Evolutionary conservation across 164 flowering plant genomes (phyloP).

Genomic region (Vitis riparia): DNA sequence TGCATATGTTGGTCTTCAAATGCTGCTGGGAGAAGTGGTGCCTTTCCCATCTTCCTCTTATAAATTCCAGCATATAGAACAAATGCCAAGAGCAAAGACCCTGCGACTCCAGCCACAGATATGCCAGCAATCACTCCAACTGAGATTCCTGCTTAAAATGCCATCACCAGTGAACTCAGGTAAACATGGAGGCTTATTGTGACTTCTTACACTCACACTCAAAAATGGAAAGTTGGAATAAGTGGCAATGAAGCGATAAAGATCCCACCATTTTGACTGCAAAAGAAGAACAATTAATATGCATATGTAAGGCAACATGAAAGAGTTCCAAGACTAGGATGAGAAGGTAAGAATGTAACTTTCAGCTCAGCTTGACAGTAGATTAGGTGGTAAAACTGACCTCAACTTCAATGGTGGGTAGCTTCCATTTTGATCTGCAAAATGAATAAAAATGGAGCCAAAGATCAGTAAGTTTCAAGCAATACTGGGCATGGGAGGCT

Average conservation of each 20-base stretch:
- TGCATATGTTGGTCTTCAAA: slow-evolving; percentile 18
- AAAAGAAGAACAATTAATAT: too few species aligned
- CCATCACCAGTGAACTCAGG: slow-evolving; percentile 12
- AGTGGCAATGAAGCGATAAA: background rate
- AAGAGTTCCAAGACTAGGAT: background rate
- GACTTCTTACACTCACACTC: background rate
- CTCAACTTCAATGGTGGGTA: slow-evolving; percentile 33
- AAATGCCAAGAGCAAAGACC: slow-evolving; percentile 25
- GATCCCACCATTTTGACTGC: too few species aligned
- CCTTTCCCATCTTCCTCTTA: slow-evolving; percentile 24
- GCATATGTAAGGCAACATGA: background rate
- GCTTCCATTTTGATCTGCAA: slow-evolving; percentile 48
- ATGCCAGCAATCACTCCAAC: slow-evolving; percentile 49
- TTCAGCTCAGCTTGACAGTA: background rate
- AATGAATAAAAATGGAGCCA: background rate
- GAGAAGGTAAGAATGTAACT: background rate
- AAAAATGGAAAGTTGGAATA: background rate
- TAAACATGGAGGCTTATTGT: background rate
- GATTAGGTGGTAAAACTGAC: slow-evolving; percentile 16
- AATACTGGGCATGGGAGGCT: background rate
- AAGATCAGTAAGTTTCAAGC: slow-evolving; percentile 4
- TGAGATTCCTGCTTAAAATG: slow-evolving; percentile 41
- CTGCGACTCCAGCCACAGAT: slow-evolving; percentile 35
- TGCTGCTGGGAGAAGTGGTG: slow-evolving; percentile 21
- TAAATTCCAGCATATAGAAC: slow-evolving; percentile 19